Evolutionary conservation across 2,329 filamentous ascomycete genomes (phyloP).

Genomic region (Aureobasidium leucospermi): DNA sequence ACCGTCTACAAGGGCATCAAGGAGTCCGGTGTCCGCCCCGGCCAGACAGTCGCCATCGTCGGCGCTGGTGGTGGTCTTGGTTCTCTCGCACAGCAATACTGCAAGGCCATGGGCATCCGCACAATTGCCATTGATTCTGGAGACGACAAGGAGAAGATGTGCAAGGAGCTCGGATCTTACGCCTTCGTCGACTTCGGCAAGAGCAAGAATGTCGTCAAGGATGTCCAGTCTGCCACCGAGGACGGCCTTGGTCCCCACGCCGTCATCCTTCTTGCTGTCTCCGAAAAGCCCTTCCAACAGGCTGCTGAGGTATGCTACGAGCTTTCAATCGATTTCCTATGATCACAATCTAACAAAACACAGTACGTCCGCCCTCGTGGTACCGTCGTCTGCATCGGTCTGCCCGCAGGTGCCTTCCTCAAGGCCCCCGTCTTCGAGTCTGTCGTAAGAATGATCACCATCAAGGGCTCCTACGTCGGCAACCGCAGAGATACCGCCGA

Average conservation of each 20-base stretch:
- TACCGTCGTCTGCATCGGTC: slow-evolving; percentile 78
- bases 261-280: slow-evolving; percentile 76
- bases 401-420: slow-evolving; percentile 73
- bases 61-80: slow-evolving; percentile 81
- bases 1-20: slow-evolving; percentile 91
- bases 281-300: slow-evolving; percentile 92
- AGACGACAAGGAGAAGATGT: slow-evolving; percentile 69
- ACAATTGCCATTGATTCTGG: slow-evolving; percentile 78
- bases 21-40: slow-evolving; percentile 66
- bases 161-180: slow-evolving; percentile 60
- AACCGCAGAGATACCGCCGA: slow-evolving; percentile 83
- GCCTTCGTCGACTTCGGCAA: slow-evolving; percentile 74
- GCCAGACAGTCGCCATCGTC: slow-evolving; percentile 75
- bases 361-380: slow-evolving; percentile 77
- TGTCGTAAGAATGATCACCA: slow-evolving; percentile 82
- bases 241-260: slow-evolving; percentile 82
- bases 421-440: slow-evolving; percentile 82
- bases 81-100: slow-evolving; percentile 75
- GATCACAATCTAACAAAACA: background rate
- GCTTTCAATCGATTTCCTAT: background rate
- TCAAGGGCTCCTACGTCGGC: slow-evolving; percentile 89
- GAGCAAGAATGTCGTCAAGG: slow-evolving; percentile 69
- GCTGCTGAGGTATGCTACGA: slow-evolving; percentile 51
- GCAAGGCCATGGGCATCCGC: slow-evolving; percentile 79
- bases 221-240: slow-evolving; percentile 72